These are phyloP conservation scores for Roridomyces roridus DNA, from an alignment of 768 basidiomycete species.

Conservation along the genomic window DNA sequence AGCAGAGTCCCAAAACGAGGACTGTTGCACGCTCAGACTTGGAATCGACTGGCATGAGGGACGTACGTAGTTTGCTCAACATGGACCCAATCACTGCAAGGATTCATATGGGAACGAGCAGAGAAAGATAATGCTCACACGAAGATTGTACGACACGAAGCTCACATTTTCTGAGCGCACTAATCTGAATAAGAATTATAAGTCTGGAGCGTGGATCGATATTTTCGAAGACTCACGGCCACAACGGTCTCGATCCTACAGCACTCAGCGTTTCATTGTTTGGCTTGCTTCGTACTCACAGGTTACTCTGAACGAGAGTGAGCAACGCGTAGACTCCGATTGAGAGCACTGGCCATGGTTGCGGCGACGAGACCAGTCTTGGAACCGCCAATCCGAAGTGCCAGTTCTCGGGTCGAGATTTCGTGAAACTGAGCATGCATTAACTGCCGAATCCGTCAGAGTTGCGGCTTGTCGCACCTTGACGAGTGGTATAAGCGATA, in stretches of 20 bases:
- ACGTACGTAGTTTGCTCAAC: conserved; percentile 73
- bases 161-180: conserved; percentile 84
- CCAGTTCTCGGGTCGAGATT: conserved; percentile 73
- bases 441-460: no score
- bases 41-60: neutral
- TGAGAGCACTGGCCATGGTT: conserved; percentile 60
- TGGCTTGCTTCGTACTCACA: conserved; percentile 52
- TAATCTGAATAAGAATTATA: conserved; percentile 54
- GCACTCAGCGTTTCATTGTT: neutral
- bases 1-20: conserved; percentile 84
- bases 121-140: conserved; percentile 47
- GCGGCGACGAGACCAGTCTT: conserved; percentile 84
- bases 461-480: no score
- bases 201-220: neutral
- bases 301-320: conserved; percentile 58
- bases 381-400: conserved; percentile 76
- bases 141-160: conserved; percentile 82
- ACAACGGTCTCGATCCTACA: conserved; percentile 69
- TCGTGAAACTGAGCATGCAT: conserved; percentile 65
- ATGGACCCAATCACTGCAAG: conserved; percentile 79
- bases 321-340: neutral
- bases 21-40: conserved; percentile 49
- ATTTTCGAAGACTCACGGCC: conserved; percentile 56
- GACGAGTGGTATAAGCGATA: conserved; percentile 58
- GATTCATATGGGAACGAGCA: conserved; percentile 1